phyloP scores from a whole-genome alignment of 2,329 filamentous ascomycete species.

The Chrysosporium keratinophilum region DNA sequence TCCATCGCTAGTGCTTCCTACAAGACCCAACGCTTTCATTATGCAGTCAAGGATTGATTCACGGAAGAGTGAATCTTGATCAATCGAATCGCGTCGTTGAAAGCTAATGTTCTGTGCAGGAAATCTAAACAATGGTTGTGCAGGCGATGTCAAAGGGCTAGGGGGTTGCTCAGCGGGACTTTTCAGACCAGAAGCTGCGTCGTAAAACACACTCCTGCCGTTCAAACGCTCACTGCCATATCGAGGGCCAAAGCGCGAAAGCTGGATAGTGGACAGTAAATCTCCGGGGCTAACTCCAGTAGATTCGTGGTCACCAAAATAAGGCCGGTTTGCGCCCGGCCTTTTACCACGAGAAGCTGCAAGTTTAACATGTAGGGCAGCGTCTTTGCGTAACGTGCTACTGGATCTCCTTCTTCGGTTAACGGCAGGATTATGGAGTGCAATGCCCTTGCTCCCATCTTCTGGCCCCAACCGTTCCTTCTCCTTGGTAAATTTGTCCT shows the following conservation, averaged over 20 bases:
- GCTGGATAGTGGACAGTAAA: constrained; percentile 65
- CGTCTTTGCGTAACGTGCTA: constrained; percentile 67
- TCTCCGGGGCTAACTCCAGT: constrained; percentile 60
- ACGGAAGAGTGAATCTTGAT: constrained; percentile 81
- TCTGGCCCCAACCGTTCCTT: constrained; percentile 70
- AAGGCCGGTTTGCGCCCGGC: constrained; percentile 19
- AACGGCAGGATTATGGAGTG: constrained; percentile 69
- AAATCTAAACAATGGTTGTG: constrained; percentile 3
- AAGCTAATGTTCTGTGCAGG: constrained; percentile 33
- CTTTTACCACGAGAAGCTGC: constrained; percentile 34
- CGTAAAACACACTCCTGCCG: constrained; percentile 11
- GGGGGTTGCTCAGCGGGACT: constrained; percentile 5
- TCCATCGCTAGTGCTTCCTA: constrained; percentile 51
- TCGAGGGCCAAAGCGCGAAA: constrained; percentile 51
- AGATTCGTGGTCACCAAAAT: constrained; percentile 25
- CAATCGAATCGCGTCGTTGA: constrained; percentile 68
- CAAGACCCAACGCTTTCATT: constrained; percentile 83
- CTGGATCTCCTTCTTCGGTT: constrained; percentile 61
- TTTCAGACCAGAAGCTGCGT: constrained; percentile 11
- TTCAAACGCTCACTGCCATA: constrained; percentile 23
- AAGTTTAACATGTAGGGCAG: constrained; percentile 57
- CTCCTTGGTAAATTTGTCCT: constrained; percentile 84
- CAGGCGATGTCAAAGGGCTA: neutral
- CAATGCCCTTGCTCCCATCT: constrained; percentile 83
- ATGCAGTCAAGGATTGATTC: constrained; percentile 90